These are phyloP conservation scores for Teratosphaeriaceae sp. DNA, from an alignment of 2,329 filamentous ascomycete genomes.

Conservation along the genomic window DNA sequence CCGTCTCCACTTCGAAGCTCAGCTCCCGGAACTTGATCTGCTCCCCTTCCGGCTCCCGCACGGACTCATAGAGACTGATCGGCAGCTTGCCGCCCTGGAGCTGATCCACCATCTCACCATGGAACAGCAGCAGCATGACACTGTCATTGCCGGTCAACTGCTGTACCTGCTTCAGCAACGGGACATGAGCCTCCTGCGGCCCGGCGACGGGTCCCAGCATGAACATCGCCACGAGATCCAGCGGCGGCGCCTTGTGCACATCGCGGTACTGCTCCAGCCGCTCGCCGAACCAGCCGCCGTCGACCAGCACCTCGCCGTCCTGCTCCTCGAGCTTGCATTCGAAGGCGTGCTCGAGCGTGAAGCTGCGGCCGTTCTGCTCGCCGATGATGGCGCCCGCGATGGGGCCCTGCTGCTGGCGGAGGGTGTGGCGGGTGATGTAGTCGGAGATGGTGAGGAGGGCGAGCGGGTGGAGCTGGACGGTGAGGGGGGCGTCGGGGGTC, in stretches of 20 bases:
- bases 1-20: slow-evolving; percentile 83
- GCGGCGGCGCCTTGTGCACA: slow-evolving; percentile 75
- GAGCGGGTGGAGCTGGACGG: slow-evolving; percentile 82
- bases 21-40: slow-evolving; percentile 75
- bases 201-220: slow-evolving; percentile 64
- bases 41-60: slow-evolving; percentile 62
- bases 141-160: slow-evolving; percentile 59
- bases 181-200: slow-evolving; percentile 59
- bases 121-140: slow-evolving; percentile 80
- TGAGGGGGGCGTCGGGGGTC: slow-evolving; percentile 63
- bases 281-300: slow-evolving; percentile 65
- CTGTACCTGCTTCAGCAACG: slow-evolving; percentile 67
- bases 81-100: slow-evolving; percentile 73
- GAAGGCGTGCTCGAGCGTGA: slow-evolving; percentile 90
- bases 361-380: slow-evolving; percentile 81
- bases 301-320: slow-evolving; percentile 48
- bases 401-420: slow-evolving; percentile 67
- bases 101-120: slow-evolving; percentile 53
- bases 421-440: slow-evolving; percentile 84
- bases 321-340: slow-evolving; percentile 59
- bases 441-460: slow-evolving; percentile 95
- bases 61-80: slow-evolving; percentile 78
- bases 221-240: slow-evolving; percentile 65
- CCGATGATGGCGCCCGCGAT: slow-evolving; percentile 84
- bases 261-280: slow-evolving; percentile 83